Evolutionary conservation across 2,329 filamentous ascomycete genomes (phyloP).

Genomic region (Cordyceps pruinosa): DNA sequence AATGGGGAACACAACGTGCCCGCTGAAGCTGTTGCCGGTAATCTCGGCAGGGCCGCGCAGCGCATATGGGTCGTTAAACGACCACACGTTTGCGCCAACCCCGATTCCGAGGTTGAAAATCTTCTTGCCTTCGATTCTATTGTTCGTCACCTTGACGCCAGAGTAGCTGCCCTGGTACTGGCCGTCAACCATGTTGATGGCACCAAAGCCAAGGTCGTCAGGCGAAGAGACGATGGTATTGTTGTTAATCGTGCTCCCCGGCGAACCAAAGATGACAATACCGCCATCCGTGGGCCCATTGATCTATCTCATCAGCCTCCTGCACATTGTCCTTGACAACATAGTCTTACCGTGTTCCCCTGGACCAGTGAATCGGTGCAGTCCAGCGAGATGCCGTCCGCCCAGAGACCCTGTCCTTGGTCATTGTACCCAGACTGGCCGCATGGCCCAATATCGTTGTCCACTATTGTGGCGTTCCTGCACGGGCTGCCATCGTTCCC

Average conservation of each 20-base stretch:
- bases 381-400: conserved; percentile 21
- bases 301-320: conserved; percentile 12
- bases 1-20: conserved; percentile 20
- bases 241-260: conserved; percentile 17
- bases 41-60: conserved; percentile 17
- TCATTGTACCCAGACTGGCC: conserved; percentile 19
- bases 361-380: conserved; percentile 18
- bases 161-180: conserved; percentile 19
- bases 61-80: conserved; percentile 15
- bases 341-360: conserved; percentile 17
- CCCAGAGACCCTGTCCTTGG: conserved; percentile 18
- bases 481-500: conserved; percentile 19
- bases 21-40: conserved; percentile 18
- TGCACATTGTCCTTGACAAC: not conserved
- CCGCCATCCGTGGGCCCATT: conserved; percentile 20
- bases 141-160: conserved; percentile 19
- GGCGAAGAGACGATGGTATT: conserved; percentile 20
- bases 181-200: conserved; percentile 22
- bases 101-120: conserved; percentile 21
- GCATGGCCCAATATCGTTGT: conserved; percentile 21
- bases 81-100: conserved; percentile 21
- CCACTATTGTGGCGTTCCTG: conserved; percentile 17
- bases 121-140: conserved; percentile 17
- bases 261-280: conserved; percentile 22
- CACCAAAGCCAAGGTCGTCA: conserved; percentile 20